Percentiles rank a stretch among this genome's conserved stretches.
Conservation (phyloP, 805 yeast genomes). For the Wickerhamomyces alni region DNA sequence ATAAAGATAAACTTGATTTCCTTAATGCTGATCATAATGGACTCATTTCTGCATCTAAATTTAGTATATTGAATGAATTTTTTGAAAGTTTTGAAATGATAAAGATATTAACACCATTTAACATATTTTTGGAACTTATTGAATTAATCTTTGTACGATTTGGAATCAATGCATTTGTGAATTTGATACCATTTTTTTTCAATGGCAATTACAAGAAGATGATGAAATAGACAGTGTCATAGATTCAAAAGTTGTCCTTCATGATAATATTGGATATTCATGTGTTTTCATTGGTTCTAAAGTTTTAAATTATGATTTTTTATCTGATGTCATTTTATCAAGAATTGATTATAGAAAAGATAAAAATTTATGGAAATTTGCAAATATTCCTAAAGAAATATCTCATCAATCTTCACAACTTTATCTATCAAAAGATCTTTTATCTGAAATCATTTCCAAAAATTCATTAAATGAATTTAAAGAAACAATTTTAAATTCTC, state of each 20-base stretch:
- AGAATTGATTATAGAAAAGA: conserved; percentile 19
- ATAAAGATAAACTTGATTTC: conserved; percentile 9
- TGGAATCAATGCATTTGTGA: conserved; percentile 42
- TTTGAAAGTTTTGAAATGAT: conserved; percentile 17
- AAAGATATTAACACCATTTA: background rate
- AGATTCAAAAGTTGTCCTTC: no score
- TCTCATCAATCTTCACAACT: conserved; percentile 5
- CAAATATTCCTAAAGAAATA: conserved; percentile 9
- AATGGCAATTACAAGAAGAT: conserved; percentile 43
- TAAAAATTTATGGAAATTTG: conserved; percentile 13
- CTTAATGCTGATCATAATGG: conserved; percentile 12
- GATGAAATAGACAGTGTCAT: no score
- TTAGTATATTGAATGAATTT: conserved; percentile 17
- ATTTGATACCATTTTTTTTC: conserved; percentile 39
- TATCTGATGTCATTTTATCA: conserved; percentile 10
- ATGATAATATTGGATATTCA: conserved; percentile 18
- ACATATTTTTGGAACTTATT: conserved; percentile 6
- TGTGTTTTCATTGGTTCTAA: conserved; percentile 11
- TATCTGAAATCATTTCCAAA: conserved; percentile 4
- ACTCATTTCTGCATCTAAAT: conserved; percentile 14
- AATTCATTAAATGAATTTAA: conserved; percentile 6
- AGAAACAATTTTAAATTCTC: conserved; percentile 15
- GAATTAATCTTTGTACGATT: conserved; percentile 25
- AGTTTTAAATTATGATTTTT: conserved; percentile 4
- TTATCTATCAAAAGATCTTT: conserved; percentile 7